phyloP scores from a whole-genome alignment of 306 rosid species.

The Ziziphus jujuba region DNA sequence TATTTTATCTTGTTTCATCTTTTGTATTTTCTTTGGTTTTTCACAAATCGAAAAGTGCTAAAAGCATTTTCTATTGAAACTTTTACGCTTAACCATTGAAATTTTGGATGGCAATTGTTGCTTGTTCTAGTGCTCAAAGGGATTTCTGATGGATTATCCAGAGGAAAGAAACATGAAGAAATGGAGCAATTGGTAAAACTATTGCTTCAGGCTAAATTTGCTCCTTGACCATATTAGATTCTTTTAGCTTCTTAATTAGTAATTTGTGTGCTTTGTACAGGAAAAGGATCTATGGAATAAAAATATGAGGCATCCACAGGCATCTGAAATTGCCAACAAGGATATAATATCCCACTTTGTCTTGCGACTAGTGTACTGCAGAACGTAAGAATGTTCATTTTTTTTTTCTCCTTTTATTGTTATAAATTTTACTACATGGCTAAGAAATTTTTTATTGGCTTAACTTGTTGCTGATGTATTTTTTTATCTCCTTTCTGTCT shows the following conservation, averaged over 20 bases:
- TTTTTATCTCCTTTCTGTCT: constrained; percentile 9
- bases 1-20: too few relatives aligned
- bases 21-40: background rate
- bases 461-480: background rate
- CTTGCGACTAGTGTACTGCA: constrained; percentile 84
- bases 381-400: constrained; percentile 63
- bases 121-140: constrained; percentile 79
- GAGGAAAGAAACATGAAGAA: constrained; percentile 85
- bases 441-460: constrained; percentile 32
- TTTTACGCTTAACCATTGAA: too few relatives aligned
- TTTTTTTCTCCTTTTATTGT: background rate
- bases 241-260: constrained; percentile 18
- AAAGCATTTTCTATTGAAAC: too few relatives aligned
- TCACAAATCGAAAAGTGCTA: background rate
- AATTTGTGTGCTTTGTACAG: constrained; percentile 35
- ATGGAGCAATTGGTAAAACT: constrained; percentile 64
- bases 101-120: constrained; percentile 14
- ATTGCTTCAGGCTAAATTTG: background rate
- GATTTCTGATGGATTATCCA: constrained; percentile 81
- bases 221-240: background rate
- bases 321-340: constrained; percentile 67
- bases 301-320: constrained; percentile 64
- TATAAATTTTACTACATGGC: constrained; percentile 62
- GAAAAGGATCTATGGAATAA: constrained; percentile 53
- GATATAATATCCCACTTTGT: constrained; percentile 94